These are phyloP conservation scores for Corchorus olitorius DNA, from an alignment of 345 rosid genomes.

Conservation along the genomic window DNA sequence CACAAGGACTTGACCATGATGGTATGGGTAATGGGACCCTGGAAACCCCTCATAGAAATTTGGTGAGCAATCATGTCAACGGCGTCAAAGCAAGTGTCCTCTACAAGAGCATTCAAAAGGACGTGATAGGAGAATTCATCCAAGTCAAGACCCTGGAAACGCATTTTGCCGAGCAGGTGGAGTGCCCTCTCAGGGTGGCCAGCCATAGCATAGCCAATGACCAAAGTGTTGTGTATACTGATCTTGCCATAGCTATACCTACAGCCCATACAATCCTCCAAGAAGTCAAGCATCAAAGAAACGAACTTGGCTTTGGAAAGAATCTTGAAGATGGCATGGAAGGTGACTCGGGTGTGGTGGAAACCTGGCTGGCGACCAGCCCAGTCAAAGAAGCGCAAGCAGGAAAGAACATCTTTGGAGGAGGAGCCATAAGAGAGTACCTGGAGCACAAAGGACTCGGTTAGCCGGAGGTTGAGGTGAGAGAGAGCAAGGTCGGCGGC, in stretches of 20 bases:
- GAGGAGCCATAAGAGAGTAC: constrained; percentile 53
- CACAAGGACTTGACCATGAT: constrained; percentile 67
- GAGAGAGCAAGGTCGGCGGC: constrained; percentile 42
- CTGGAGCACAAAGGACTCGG: constrained; percentile 57
- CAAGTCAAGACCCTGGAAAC: constrained; percentile 77
- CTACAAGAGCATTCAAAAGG: constrained; percentile 73
- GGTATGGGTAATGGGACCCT: constrained; percentile 44
- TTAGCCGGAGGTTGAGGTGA: constrained; percentile 47
- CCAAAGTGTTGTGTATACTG: constrained; percentile 57
- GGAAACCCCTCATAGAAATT: constrained; percentile 56
- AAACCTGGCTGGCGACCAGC: constrained; percentile 71
- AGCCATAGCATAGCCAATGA: constrained; percentile 73
- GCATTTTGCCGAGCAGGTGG: constrained; percentile 71
- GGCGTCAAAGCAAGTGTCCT: constrained; percentile 53
- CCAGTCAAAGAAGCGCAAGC: constrained; percentile 94
- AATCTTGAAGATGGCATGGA: constrained; percentile 70
- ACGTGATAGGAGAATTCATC: constrained; percentile 61
- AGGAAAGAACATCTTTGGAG: constrained; percentile 49
- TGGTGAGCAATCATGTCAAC: constrained; percentile 51
- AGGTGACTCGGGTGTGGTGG: constrained; percentile 64
- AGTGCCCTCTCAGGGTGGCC: constrained; percentile 74
- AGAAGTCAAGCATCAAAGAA: constrained; percentile 47
- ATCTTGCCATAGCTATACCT: constrained; percentile 19
- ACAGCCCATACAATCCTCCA: constrained; percentile 30
- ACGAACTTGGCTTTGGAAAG: constrained; percentile 49